A percentile compares a stretch with the other conserved stretches of the same genome.
Conservation (phyloP, 768 basidiomycete species). For the Rhizopogon vesiculosus region DNA sequence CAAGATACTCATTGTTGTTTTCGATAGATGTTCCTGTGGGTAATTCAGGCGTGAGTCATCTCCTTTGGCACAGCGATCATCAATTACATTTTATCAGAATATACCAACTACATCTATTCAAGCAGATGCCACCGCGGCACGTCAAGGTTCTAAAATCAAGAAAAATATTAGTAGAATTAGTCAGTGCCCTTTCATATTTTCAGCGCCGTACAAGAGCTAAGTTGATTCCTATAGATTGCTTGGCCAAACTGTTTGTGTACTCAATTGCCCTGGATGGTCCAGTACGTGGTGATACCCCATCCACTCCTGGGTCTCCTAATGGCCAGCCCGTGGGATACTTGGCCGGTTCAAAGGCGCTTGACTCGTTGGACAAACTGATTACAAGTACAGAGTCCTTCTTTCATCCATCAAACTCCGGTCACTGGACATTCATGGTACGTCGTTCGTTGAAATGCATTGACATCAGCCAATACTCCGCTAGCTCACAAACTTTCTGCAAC, state of each 20-base stretch:
- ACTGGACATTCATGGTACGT: constrained; percentile 55
- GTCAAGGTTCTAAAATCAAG: constrained; percentile 58
- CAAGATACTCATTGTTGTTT: constrained; percentile 9
- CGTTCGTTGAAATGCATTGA: background rate
- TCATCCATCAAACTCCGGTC: constrained; percentile 89
- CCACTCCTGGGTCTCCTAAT: constrained; percentile 44
- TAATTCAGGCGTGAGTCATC: constrained; percentile 46
- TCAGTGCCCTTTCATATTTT: constrained; percentile 20
- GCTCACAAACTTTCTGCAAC: constrained; percentile 82
- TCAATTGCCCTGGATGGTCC: constrained; percentile 84
- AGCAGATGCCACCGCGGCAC: constrained; percentile 61
- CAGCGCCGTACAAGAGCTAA: background rate
- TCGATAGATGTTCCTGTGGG: constrained; percentile 44
- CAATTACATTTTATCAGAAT: constrained; percentile 34
- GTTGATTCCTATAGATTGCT: constrained; percentile 43
- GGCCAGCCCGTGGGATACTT: constrained; percentile 50
- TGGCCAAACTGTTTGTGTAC: constrained; percentile 85
- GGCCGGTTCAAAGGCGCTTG: constrained; percentile 84
- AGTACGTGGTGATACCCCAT: constrained; percentile 38
- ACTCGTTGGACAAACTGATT: constrained; percentile 81
- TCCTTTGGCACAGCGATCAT: background rate
- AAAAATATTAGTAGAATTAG: constrained; percentile 63
- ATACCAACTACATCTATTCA: constrained; percentile 62
- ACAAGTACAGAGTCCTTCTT: constrained; percentile 94
- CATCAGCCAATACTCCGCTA: constrained; percentile 22